Evolutionary conservation across 2,329 filamentous ascomycete genomes (phyloP).

Genomic region (Arthrobotrys megalospora): DNA sequence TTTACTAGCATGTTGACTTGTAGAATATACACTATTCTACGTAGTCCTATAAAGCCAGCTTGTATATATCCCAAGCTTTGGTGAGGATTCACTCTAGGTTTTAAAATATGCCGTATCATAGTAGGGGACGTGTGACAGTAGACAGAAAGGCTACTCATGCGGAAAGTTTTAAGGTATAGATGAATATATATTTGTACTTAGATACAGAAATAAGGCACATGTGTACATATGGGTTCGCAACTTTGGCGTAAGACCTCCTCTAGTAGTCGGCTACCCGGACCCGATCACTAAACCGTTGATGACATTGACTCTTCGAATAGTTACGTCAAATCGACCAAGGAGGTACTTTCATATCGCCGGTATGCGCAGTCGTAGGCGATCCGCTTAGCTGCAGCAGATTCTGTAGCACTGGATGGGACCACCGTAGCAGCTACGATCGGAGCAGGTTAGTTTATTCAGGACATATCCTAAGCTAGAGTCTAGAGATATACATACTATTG

Average conservation of each 20-base stretch:
- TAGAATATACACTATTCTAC: no score
- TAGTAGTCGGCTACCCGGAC: no score
- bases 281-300: no score
- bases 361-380: background rate
- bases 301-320: no score
- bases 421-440: conserved; percentile 33
- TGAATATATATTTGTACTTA: background rate
- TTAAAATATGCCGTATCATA: no score
- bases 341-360: background rate
- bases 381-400: conserved; percentile 42
- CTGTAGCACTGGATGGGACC: conserved; percentile 42
- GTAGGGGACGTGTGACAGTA: no score
- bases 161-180: background rate
- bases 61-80: no score
- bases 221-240: no score
- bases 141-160: background rate
- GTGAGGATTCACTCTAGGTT: no score
- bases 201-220: background rate
- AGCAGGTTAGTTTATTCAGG: conserved; percentile 4
- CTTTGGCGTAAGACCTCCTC: no score
- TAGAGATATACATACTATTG: conserved; percentile 31
- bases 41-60: no score
- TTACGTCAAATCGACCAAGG: background rate
- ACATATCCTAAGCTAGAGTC: background rate
- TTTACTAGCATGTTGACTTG: no score